Conservation (phyloP, 371 early-diverging fungal genomes). For the Circinella umbellata region DNA sequence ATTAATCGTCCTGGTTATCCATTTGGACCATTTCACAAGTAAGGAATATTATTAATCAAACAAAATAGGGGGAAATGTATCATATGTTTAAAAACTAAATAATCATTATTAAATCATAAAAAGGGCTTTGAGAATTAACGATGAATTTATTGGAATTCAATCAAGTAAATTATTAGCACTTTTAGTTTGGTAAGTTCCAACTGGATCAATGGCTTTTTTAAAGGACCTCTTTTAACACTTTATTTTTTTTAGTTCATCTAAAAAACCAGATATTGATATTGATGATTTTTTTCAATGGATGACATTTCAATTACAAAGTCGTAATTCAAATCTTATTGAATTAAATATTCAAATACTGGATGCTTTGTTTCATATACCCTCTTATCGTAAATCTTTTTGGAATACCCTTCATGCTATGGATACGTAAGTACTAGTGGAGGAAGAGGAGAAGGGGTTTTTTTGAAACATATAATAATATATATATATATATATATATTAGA, state of each 20-base stretch:
- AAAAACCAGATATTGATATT: conserved; percentile 43
- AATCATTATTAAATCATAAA: too few relatives aligned
- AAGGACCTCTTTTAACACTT: background rate
- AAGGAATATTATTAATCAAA: conserved; percentile 16
- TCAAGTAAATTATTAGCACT: conserved; percentile 81
- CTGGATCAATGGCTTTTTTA: background rate
- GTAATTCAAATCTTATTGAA: conserved; percentile 79
- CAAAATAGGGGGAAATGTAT: background rate
- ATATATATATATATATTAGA: conserved; percentile 8
- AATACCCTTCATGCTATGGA: conserved; percentile 63
- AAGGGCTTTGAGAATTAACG: conserved; percentile 80
- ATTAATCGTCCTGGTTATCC: conserved; percentile 52
- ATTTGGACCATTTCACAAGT: conserved; percentile 75
- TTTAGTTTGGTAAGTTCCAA: conserved; percentile 57
- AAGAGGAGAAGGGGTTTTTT: too few relatives aligned
- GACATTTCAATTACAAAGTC: conserved; percentile 70
- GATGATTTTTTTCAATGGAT: conserved; percentile 77
- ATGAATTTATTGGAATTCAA: conserved; percentile 89
- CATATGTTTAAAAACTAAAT: too few relatives aligned
- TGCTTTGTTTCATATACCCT: conserved; percentile 69
- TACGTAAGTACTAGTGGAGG: conserved; percentile 37
- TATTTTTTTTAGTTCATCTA: conserved; percentile 27
- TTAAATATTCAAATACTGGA: conserved; percentile 86
- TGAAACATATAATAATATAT: too few relatives aligned
- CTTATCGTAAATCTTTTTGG: conserved; percentile 73